Evolutionary conservation across 1,139 yeast species (phyloP).

Genomic region (Magnusiomyces tetraspermus): DNA sequence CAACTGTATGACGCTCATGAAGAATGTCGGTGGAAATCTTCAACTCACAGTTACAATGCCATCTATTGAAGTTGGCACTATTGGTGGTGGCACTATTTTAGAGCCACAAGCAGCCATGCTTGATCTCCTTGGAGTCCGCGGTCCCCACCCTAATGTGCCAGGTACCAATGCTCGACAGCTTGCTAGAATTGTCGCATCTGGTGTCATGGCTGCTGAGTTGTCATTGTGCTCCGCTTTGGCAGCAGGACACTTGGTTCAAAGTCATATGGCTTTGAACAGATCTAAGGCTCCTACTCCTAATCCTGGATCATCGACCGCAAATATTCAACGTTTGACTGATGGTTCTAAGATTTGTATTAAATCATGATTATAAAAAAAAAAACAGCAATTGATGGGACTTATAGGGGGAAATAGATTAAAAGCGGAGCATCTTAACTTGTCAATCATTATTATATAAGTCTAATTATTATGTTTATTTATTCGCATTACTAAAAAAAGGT

Average conservation of each 20-base stretch:
- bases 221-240: conserved; percentile 93
- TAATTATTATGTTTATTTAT: background rate
- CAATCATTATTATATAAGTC: background rate
- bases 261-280: conserved; percentile 96
- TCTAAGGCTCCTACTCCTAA: conserved; percentile 43
- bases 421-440: background rate
- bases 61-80: conserved; percentile 95
- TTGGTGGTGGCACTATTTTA: conserved; percentile 97
- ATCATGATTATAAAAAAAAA: conserved; percentile 14
- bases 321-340: conserved; percentile 50
- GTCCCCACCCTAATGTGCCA: conserved; percentile 89
- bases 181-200: conserved; percentile 90
- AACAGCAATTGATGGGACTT: too few relatives aligned
- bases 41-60: conserved; percentile 97
- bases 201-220: conserved; percentile 93
- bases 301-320: conserved; percentile 29
- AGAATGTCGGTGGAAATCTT: conserved; percentile 71
- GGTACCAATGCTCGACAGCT: conserved; percentile 93
- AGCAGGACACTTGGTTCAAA: conserved; percentile 96
- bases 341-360: conserved; percentile 67
- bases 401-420: too few relatives aligned
- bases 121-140: conserved; percentile 86
- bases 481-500: background rate
- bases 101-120: conserved; percentile 97
- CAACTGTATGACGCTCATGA: conserved; percentile 93